These are phyloP conservation scores for Suillus subluteus DNA, from an alignment of 768 basidiomycete genomes.

Conservation along the genomic window DNA sequence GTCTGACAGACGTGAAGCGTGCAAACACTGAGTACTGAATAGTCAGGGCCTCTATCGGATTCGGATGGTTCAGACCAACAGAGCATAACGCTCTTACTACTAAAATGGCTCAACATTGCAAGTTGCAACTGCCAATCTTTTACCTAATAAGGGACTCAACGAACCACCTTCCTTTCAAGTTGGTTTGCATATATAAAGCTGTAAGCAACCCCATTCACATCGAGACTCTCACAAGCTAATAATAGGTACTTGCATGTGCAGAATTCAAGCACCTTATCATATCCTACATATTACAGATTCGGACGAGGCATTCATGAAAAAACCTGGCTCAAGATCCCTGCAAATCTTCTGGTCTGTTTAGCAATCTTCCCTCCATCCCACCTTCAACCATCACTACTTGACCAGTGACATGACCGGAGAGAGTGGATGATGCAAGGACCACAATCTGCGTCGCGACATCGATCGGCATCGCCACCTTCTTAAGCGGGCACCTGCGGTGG, in stretches of 20 bases:
- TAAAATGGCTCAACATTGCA: too few species aligned
- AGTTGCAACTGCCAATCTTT: too few species aligned
- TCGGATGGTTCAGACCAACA: too few species aligned
- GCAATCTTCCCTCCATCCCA: constrained; percentile 73
- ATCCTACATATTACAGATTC: background rate
- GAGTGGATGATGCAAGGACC: constrained; percentile 56
- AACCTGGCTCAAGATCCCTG: background rate
- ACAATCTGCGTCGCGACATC: constrained; percentile 72
- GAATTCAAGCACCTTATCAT: background rate
- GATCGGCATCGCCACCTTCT: constrained; percentile 62
- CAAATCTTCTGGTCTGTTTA: constrained; percentile 46
- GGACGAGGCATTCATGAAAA: background rate
- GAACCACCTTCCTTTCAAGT: background rate
- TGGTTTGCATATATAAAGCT: background rate
- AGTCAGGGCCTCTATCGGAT: too few species aligned
- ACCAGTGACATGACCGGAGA: constrained; percentile 77
- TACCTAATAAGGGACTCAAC: too few species aligned
- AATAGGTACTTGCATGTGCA: background rate
- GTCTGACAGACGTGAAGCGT: too few species aligned
- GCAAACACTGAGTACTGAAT: too few species aligned
- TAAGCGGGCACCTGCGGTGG: constrained; percentile 60
- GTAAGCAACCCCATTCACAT: background rate
- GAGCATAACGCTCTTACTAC: too few species aligned
- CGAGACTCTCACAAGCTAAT: background rate
- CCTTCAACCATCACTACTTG: constrained; percentile 74